A percentile compares a stretch with the other conserved stretches of the same genome.
These are phyloP conservation scores for Pleurotus pulmonarius DNA, from an alignment of 768 basidiomycete species.

Conservation along the genomic window DNA sequence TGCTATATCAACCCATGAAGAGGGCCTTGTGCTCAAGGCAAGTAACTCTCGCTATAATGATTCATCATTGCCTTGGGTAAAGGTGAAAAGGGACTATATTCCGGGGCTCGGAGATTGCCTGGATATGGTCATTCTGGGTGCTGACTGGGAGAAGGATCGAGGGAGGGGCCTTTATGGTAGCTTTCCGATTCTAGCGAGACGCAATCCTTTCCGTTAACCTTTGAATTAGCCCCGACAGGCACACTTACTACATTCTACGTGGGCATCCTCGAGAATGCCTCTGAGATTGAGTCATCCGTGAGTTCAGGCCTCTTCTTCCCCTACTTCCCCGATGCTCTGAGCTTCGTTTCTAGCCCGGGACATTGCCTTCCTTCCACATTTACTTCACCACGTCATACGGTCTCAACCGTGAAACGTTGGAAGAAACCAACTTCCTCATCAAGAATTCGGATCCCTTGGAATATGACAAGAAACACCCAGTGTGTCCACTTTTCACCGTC, in stretches of 20 bases:
- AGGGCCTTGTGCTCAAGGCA: slow-evolving; percentile 79
- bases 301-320: slow-evolving; percentile 11
- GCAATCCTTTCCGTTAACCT: neutral
- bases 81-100: slow-evolving; percentile 88
- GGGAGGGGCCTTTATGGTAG: slow-evolving; percentile 69
- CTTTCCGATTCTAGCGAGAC: neutral
- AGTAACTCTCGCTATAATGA: slow-evolving; percentile 67
- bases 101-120: slow-evolving; percentile 77
- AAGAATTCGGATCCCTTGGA: slow-evolving; percentile 37
- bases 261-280: slow-evolving; percentile 56
- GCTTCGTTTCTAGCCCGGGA: slow-evolving; percentile 27
- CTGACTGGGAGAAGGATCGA: slow-evolving; percentile 75
- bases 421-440: slow-evolving; percentile 68
- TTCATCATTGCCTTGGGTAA: slow-evolving; percentile 70
- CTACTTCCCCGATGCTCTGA: neutral
- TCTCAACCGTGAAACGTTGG: slow-evolving; percentile 59
- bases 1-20: slow-evolving; percentile 49
- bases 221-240: slow-evolving; percentile 55
- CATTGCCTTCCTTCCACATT: slow-evolving; percentile 61
- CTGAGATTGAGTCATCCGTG: slow-evolving; percentile 36
- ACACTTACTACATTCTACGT: slow-evolving; percentile 80
- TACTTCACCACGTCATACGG: slow-evolving; percentile 82
- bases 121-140: slow-evolving; percentile 76
- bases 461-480: slow-evolving; percentile 22
- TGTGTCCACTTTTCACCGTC: slow-evolving; percentile 4